Conservation (phyloP, 352 stramenopile species). For the Phytophthora parvispora region DNA sequence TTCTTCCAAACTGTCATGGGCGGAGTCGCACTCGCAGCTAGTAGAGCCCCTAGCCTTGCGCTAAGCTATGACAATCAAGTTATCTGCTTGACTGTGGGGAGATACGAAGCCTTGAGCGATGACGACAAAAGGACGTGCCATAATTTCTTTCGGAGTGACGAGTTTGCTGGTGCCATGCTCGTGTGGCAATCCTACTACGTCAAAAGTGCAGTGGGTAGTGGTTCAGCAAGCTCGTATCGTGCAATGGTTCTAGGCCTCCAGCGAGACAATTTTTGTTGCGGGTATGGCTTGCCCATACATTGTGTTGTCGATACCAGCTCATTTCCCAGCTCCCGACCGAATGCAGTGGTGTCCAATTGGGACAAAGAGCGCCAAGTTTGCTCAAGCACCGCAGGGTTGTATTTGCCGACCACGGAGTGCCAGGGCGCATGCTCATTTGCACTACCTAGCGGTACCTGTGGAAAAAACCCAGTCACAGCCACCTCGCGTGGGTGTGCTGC, state of each 20-base stretch:
- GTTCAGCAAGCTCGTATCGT: slow-evolving; percentile 39
- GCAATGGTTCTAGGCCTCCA: slow-evolving; percentile 71
- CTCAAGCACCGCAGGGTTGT: slow-evolving; percentile 33
- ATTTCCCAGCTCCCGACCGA: slow-evolving; percentile 62
- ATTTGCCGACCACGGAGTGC: slow-evolving; percentile 66
- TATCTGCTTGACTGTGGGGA: slow-evolving; percentile 69
- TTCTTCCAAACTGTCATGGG: slow-evolving; percentile 79
- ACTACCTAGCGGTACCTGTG: slow-evolving; percentile 69
- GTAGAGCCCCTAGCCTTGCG: slow-evolving; percentile 22
- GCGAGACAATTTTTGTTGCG: slow-evolving; percentile 77
- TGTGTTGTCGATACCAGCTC: slow-evolving; percentile 53
- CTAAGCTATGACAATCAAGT: slow-evolving; percentile 51
- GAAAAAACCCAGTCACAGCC: slow-evolving; percentile 58
- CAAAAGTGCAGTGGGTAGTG: slow-evolving; percentile 43
- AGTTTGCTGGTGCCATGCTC: slow-evolving; percentile 68
- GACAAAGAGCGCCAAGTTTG: slow-evolving; percentile 41
- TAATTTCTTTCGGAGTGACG: slow-evolving; percentile 62
- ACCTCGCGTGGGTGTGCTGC: slow-evolving; percentile 63
- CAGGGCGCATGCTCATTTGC: slow-evolving; percentile 63
- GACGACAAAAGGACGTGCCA: slow-evolving; percentile 52
- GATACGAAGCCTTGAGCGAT: slow-evolving; percentile 51
- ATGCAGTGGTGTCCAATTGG: slow-evolving; percentile 33
- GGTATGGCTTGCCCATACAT: slow-evolving; percentile 62
- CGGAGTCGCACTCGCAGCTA: slow-evolving; percentile 52
- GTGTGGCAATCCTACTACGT: slow-evolving; percentile 84